These are phyloP conservation scores for Amanita thiersii DNA, from an alignment of 768 basidiomycete species.

Conservation along the genomic window DNA sequence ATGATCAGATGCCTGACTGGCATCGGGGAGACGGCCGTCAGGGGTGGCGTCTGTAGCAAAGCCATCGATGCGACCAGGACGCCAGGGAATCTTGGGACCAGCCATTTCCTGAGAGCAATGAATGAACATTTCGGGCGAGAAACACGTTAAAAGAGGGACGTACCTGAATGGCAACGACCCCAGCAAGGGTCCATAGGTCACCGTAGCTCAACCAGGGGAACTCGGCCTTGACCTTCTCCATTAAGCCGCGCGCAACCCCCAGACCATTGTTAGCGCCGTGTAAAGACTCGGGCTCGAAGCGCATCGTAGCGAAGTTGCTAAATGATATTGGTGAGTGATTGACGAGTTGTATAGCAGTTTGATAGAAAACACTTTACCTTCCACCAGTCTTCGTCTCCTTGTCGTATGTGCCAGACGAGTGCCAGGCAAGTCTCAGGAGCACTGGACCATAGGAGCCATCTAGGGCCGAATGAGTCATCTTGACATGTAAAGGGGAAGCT, in stretches of 20 bases:
- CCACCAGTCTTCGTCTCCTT: conserved; percentile 70
- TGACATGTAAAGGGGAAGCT: conserved; percentile 7
- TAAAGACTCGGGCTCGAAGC: conserved; percentile 81
- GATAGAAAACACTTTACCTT: conserved; percentile 40
- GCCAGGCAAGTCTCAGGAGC: conserved; percentile 88
- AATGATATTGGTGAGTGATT: conserved; percentile 8
- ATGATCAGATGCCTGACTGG: conserved; percentile 74
- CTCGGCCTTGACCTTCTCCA: conserved; percentile 84
- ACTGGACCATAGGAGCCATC: conserved; percentile 89
- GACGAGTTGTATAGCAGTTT: conserved; percentile 2
- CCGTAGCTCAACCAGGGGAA: conserved; percentile 95
- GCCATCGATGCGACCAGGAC: conserved; percentile 89
- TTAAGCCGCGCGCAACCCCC: conserved; percentile 66
- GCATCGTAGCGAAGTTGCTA: conserved; percentile 98
- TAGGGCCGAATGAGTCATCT: conserved; percentile 18
- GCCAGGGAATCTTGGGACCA: conserved; percentile 91
- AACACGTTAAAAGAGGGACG: conserved; percentile 7
- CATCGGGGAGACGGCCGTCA: conserved; percentile 88
- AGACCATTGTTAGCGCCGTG: conserved; percentile 85
- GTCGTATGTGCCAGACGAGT: conserved; percentile 89
- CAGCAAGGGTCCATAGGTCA: conserved; percentile 94
- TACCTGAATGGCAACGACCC: conserved; percentile 81
- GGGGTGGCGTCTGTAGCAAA: conserved; percentile 66
- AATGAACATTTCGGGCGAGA: not conserved
- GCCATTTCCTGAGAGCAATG: conserved; percentile 60